Evolutionary conservation across 495 filamentous ascomycete genomes (phyloP).

Genomic region (Penicillium canescens): DNA sequence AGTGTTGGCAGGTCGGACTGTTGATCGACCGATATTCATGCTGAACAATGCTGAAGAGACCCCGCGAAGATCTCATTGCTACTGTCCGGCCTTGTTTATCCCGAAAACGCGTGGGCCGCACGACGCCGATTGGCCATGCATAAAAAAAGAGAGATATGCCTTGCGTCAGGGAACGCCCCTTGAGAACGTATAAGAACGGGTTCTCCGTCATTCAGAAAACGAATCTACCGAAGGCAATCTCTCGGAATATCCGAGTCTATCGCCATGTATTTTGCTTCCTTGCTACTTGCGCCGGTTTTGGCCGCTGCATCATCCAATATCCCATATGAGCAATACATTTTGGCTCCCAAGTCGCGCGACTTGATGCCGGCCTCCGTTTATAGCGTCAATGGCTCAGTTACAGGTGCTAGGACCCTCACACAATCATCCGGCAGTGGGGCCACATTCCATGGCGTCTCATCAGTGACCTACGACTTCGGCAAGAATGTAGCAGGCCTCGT

Average conservation of each 20-base stretch:
- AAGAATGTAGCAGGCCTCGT: constrained; percentile 46
- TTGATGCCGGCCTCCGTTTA: constrained; percentile 32
- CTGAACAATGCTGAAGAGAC: neutral
- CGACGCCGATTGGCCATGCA: no score
- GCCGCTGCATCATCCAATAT: neutral
- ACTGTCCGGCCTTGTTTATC: neutral
- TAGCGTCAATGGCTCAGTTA: constrained; percentile 39
- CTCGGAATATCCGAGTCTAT: constrained; percentile 3
- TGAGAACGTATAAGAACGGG: constrained; percentile 33
- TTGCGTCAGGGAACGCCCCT: no score
- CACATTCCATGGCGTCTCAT: constrained; percentile 27
- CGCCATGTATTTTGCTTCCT: constrained; percentile 31
- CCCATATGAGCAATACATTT: constrained; percentile 40
- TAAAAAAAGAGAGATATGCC: no score
- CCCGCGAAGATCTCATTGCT: constrained; percentile 28
- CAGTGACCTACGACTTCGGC: constrained; percentile 47
- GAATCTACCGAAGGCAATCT: no score
- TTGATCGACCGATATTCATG: constrained; percentile 4
- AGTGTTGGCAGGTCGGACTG: neutral
- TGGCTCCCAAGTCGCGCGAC: constrained; percentile 38
- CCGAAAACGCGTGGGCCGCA: neutral
- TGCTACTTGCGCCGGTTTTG: constrained; percentile 3
- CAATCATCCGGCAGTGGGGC: neutral
- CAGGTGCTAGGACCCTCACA: constrained; percentile 27
- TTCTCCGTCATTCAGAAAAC: constrained; percentile 42